A percentile compares a stretch with the other conserved stretches of the same genome.
These are phyloP conservation scores for Erysimum pusillum DNA, from an alignment of 441 rosid genomes.

Conservation along the genomic window DNA sequence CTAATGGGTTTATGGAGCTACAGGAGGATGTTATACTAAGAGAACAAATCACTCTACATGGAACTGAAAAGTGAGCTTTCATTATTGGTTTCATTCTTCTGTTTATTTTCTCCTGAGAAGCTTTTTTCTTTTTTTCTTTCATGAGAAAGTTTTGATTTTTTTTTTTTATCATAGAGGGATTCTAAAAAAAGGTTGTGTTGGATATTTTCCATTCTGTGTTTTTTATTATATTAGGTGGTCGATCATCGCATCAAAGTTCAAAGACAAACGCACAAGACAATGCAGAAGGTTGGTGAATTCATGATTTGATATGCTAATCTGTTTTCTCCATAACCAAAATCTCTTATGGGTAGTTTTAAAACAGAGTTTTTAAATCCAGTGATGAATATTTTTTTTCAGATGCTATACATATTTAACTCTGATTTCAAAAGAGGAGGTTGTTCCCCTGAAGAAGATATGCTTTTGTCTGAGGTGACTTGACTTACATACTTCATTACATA, in stretches of 20 bases:
- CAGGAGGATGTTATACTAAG: conserved; percentile 78
- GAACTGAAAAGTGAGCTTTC: conserved; percentile 79
- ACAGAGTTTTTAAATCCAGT: conserved; percentile 30
- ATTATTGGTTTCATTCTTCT: conserved; percentile 5
- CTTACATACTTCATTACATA: too few species aligned
- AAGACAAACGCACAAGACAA: conserved; percentile 94
- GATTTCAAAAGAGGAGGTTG: conserved; percentile 99
- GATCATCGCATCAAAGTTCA: conserved; percentile 88
- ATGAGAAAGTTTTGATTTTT: conserved; percentile 21
- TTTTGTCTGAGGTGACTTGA: too few species aligned
- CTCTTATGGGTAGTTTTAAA: background rate
- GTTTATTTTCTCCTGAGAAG: background rate
- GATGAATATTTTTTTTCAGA: conserved; percentile 54
- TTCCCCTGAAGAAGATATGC: conserved; percentile 87
- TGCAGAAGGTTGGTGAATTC: conserved; percentile 77
- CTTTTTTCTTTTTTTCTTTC: conserved; percentile 14
- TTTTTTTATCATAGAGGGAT: conserved; percentile 5
- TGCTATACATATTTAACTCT: conserved; percentile 96
- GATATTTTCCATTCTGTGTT: background rate
- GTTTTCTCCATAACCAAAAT: background rate
- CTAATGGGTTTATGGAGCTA: too few species aligned
- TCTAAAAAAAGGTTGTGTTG: background rate
- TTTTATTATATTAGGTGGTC: conserved; percentile 66
- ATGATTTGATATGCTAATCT: background rate
- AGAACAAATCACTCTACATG: conserved; percentile 82